Conservation (phyloP, 1,284 basidiomycete species). For the Quambalaria eucalypti region DNA sequence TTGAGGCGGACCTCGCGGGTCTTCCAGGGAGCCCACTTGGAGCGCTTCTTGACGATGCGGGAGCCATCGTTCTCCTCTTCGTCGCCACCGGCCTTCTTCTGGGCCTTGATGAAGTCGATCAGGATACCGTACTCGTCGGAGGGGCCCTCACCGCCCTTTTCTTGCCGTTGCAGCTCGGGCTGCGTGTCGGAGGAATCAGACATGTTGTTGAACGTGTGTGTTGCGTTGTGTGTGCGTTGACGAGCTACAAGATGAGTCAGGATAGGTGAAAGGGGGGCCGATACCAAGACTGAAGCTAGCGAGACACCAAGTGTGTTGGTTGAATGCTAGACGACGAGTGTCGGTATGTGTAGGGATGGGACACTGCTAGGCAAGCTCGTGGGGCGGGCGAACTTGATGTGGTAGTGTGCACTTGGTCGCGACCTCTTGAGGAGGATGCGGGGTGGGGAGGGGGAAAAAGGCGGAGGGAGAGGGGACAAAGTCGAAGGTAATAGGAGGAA, state of each 20-base stretch:
- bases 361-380: too few species aligned
- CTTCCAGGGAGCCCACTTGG: conserved; percentile 40
- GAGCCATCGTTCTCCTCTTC: conserved; percentile 31
- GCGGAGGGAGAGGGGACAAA: neutral
- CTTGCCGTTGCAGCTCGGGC: conserved; percentile 3
- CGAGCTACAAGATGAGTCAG: too few species aligned
- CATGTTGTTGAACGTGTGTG: conserved; percentile 11
- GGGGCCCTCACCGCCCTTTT: conserved; percentile 16
- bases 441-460: neutral
- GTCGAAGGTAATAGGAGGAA: neutral
- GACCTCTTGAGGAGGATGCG: neutral
- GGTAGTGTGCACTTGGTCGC: too few species aligned
- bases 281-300: too few species aligned
- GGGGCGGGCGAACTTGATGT: too few species aligned
- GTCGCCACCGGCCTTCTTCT: conserved; percentile 25
- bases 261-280: too few species aligned
- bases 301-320: too few species aligned
- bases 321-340: too few species aligned
- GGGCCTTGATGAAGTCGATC: conserved; percentile 41
- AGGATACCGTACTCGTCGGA: conserved; percentile 41
- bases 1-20: conserved; percentile 42
- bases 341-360: too few species aligned
- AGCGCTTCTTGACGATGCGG: conserved; percentile 41
- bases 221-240: neutral
- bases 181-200: conserved; percentile 30